Percentiles rank a stretch among this genome's conserved stretches.
phyloP scores from a whole-genome alignment of 352 stramenopile genomes.

The Pelagophyceae sp. region DNA sequence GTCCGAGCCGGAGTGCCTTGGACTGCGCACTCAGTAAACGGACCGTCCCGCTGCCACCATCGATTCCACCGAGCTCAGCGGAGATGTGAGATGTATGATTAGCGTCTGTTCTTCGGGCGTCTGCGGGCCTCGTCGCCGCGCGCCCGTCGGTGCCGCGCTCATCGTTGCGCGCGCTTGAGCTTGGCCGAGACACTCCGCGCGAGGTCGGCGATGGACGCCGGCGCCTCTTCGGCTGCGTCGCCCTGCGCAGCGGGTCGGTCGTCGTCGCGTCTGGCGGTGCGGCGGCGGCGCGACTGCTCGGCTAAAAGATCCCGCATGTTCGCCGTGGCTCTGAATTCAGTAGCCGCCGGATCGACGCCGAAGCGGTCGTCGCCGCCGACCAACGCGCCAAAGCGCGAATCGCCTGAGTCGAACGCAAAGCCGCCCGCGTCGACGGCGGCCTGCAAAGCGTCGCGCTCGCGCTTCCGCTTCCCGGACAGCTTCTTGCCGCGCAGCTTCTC shows the following conservation, averaged over 20 bases:
- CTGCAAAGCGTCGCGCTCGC: not conserved
- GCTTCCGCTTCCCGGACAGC: constrained; percentile 12
- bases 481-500: constrained; percentile 4
- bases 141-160: too few species aligned
- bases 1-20: too few species aligned
- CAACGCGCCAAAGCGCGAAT: not conserved
- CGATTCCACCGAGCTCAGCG: too few species aligned
- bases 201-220: not conserved
- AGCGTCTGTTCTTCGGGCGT: too few species aligned
- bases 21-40: too few species aligned
- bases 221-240: not conserved
- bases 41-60: too few species aligned
- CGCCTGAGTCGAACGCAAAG: constrained; percentile 6
- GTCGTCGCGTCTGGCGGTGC: not conserved
- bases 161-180: too few species aligned
- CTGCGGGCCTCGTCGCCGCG: too few species aligned
- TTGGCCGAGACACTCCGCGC: not conserved
- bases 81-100: too few species aligned
- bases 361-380: constrained; percentile 14
- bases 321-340: not conserved
- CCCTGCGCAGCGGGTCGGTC: not conserved
- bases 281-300: not conserved
- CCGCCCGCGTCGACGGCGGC: not conserved
- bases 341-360: not conserved
- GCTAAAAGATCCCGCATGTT: not conserved